Conservation (phyloP, 2,329 filamentous ascomycete species). For the Ascochyta clinopodiicola region DNA sequence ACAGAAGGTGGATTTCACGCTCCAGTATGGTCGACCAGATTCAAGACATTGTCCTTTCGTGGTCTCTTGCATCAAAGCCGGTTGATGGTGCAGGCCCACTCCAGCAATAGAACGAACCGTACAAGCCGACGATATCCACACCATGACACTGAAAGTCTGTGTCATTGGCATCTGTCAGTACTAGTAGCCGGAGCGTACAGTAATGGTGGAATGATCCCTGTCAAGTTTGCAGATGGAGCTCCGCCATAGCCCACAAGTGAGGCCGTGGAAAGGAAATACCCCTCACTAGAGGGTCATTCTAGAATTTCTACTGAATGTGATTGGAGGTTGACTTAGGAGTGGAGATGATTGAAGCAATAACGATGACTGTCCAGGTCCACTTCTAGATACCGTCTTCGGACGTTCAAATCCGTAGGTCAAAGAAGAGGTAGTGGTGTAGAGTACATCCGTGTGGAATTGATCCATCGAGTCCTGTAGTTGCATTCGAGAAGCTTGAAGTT, state of each 20-base stretch:
- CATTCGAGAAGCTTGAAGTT: background rate
- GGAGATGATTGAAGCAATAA: slow-evolving; percentile 1
- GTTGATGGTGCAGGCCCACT: background rate
- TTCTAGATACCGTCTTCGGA: background rate
- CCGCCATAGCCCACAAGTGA: background rate
- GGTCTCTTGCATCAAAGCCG: background rate
- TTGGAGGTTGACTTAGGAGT: background rate
- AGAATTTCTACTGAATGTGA: background rate
- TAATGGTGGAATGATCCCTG: background rate
- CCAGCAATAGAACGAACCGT: background rate
- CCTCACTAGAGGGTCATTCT: slow-evolving; percentile 2
- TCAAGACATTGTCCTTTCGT: background rate
- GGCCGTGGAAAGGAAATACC: slow-evolving; percentile 1
- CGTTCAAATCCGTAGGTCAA: background rate
- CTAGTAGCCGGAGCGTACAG: background rate
- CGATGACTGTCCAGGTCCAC: background rate
- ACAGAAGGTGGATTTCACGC: no score
- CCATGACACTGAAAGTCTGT: background rate
- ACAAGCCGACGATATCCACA: background rate
- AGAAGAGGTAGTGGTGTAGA: background rate
- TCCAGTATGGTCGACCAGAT: background rate
- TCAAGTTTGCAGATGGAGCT: background rate
- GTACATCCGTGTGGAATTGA: background rate
- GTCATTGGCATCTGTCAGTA: background rate
- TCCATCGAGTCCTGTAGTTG: background rate